Evolutionary conservation across 2,329 filamentous ascomycete genomes (phyloP), one percentile per base, ranked within the genome.

Genomic region (Trichoderma gracile): DNA sequence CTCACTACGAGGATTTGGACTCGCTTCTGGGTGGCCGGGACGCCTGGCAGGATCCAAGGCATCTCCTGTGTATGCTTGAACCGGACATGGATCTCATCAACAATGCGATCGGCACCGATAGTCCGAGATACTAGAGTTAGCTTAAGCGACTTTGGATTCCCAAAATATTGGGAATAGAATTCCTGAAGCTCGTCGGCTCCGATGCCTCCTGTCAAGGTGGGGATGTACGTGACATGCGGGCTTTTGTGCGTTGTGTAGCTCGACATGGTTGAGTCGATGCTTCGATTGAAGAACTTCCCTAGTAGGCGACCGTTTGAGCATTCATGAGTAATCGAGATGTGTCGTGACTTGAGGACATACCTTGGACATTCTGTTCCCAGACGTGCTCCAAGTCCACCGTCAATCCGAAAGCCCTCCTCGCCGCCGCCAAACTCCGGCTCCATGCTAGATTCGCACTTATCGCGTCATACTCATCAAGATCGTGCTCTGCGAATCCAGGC

Each of bases 401-500:
- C 0, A 83, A 84, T 0, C 86, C 84, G 71, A 92, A 90, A 0
- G 85, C 89, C 66, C 81, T 82, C 46, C 87, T 80, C 42, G 91
- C 78, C 0, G 80, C 76, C 1, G 79, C 79, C 64, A 93, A 71
- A 42, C 85, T 88, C 8, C 90, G 81, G n/a, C 82, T 85, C 83
- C 88, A 92, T 0, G 90, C 89, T 21, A 92, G 71, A n/a, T 84
- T 82, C 1, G 88, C 84, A 0, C 83, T 83, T 3, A 90, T 78
- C 10, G 82, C 79, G 67, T 92, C 83, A 69, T 86, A 92, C 68
- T 89, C 85, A 2, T 90, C 86, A 38, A 90, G 73, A 63, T 91
- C 86, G 21, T 83, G 81, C 74, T 93, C 89, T 0, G 90, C 90
- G 67, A 93, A 93, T 0, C 90, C 90, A 0, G 85, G 77, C 57